Percentiles rank a stretch among this genome's conserved stretches.
These are phyloP conservation scores for Alisma plantagoaquatica DNA, from an alignment of 106 monocot species.

Conservation along the genomic window DNA sequence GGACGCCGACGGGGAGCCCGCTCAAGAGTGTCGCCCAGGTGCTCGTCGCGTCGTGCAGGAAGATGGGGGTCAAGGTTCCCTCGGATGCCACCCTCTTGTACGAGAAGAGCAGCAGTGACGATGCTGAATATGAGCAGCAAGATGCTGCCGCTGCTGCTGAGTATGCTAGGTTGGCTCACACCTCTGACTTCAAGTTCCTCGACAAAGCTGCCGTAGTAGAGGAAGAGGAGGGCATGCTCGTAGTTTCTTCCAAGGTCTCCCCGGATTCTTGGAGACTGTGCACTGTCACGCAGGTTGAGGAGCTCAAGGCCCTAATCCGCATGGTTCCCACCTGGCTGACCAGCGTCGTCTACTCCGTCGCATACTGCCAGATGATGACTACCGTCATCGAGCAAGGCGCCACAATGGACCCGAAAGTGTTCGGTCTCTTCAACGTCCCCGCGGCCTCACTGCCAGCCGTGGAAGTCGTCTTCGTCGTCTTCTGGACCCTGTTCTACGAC, in stretches of 20 bases:
- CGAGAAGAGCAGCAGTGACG: constrained; percentile 2
- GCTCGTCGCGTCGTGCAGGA: constrained; percentile 15
- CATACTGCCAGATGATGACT: constrained; percentile 36
- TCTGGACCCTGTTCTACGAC: constrained; percentile 36
- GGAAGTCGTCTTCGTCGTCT: constrained; percentile 17
- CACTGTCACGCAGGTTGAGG: constrained; percentile 52
- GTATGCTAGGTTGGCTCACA: constrained; percentile 14
- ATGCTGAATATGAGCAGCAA: too few relatives aligned
- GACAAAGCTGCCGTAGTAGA: constrained; percentile 16
- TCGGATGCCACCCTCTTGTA: constrained; percentile 13
- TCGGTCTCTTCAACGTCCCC: constrained; percentile 23
- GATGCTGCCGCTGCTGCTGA: too few relatives aligned
- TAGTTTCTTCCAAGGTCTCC: constrained; percentile 2
- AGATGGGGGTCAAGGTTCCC: constrained; percentile 12
- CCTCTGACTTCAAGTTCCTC: constrained; percentile 18
- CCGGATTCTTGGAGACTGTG: not conserved
- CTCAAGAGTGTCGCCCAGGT: constrained; percentile 15
- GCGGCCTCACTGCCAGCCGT: constrained; percentile 36
- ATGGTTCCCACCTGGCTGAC: constrained; percentile 46
- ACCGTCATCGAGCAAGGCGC: constrained; percentile 38
- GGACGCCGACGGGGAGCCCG: constrained; percentile 19
- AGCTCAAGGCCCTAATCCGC: constrained; percentile 33
- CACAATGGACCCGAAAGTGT: constrained; percentile 26
- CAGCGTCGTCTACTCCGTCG: constrained; percentile 25
- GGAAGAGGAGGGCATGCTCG: constrained; percentile 4